Evolutionary conservation across 2,329 filamentous ascomycete species (phyloP).

Genomic region (Fusarium proliferatum): DNA sequence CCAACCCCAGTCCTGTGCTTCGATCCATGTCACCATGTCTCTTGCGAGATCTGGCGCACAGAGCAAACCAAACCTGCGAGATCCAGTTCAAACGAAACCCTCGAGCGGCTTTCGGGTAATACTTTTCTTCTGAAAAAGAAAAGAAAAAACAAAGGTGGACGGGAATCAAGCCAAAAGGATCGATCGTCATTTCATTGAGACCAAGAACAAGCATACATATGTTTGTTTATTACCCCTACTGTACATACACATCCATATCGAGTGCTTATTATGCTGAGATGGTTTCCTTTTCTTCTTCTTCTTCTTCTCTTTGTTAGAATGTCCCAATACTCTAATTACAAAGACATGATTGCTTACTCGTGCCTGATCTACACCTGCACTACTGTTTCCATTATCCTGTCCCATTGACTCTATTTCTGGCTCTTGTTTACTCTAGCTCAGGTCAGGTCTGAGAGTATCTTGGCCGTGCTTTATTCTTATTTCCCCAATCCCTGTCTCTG

Average conservation of each 20-base stretch:
- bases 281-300: not conserved
- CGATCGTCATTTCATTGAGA: constrained; percentile 1
- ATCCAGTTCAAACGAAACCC: constrained; percentile 39
- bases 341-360: not conserved
- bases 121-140: not conserved
- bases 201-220: not conserved
- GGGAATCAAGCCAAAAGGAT: constrained; percentile 18
- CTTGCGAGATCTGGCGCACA: constrained; percentile 43
- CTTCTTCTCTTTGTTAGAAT: constrained; percentile 31
- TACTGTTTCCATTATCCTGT: constrained; percentile 24
- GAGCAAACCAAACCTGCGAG: constrained; percentile 37
- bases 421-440: constrained; percentile 12
- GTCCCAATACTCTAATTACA: constrained; percentile 9
- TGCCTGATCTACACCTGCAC: constrained; percentile 14
- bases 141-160: constrained; percentile 8
- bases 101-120: constrained; percentile 10
- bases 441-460: constrained; percentile 21
- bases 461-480: constrained; percentile 23
- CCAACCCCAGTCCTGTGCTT: constrained; percentile 39
- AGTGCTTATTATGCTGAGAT: not conserved
- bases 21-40: constrained; percentile 41
- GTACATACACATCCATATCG: not conserved
- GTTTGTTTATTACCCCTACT: not conserved
- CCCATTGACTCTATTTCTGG: constrained; percentile 37
- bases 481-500: constrained; percentile 22